A percentile compares a stretch with the other conserved stretches of the same genome.
Evolutionary conservation across 208 protist genomes (phyloP).

Genomic region (Leptomonas seymouri): DNA sequence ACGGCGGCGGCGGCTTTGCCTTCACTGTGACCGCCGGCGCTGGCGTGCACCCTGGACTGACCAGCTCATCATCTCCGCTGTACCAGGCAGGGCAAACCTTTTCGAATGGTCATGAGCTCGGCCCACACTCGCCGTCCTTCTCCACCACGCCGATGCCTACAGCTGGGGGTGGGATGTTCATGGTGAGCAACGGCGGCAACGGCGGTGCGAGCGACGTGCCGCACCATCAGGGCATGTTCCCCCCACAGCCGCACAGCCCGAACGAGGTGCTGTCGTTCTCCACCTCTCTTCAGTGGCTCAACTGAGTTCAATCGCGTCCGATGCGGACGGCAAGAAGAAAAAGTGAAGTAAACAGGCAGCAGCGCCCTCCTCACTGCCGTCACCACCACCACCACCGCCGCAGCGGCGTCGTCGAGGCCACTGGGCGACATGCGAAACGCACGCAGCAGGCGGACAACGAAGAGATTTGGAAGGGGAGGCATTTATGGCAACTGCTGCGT

Average conservation of each 20-base stretch:
- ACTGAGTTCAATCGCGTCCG: no score
- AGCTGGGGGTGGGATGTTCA: constrained; percentile 13
- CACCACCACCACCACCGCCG: no score
- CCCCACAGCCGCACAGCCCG: constrained; percentile 24
- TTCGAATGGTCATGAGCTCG: constrained; percentile 22
- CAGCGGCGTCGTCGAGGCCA: no score
- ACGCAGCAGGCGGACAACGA: no score
- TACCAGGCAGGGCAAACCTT: constrained; percentile 22
- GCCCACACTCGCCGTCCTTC: constrained; percentile 26
- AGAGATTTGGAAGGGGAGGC: no score
- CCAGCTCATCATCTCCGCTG: constrained; percentile 13
- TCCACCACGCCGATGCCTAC: constrained; percentile 27
- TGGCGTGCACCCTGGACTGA: constrained; percentile 20
- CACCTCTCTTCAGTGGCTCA: constrained; percentile 29
- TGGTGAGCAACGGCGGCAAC: constrained; percentile 4
- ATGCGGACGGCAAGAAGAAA: no score
- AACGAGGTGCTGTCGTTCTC: constrained; percentile 32
- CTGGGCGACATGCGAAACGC: no score
- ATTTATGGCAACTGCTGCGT: no score
- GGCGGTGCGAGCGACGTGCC: constrained; percentile 1
- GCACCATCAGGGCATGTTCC: constrained; percentile 18
- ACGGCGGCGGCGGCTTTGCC: constrained; percentile 24
- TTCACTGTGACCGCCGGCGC: constrained; percentile 39
- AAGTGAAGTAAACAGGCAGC: no score
- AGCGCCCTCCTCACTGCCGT: no score